Evolutionary conservation across 2,329 filamentous ascomycete species (phyloP), one percentile per base, ranked within the genome.

Genomic region (Lasiodiplodia theobromae): DNA sequence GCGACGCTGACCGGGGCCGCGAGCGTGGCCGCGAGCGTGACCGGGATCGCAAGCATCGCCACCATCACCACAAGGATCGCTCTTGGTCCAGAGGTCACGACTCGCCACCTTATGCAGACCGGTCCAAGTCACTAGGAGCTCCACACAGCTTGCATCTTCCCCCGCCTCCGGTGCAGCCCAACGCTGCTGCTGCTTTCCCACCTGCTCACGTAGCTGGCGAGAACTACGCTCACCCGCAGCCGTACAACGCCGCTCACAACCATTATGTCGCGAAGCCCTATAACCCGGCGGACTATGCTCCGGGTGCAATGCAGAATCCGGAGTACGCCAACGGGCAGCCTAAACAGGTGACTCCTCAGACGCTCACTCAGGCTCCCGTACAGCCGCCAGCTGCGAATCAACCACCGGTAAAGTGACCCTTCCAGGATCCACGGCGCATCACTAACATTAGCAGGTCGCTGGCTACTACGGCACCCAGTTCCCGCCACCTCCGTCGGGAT

Each of bases 161-260:
- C 12, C 72, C 74, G 31, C 65, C 72, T 60, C 76, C 76, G 25
- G 72, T 73, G 60, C 71, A 69, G 21, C 51, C 66, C 4, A 44
- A 44, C 16, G 40, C 18, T 31, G 73, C 73, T 31, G 75, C 65
- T 10, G 53, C 53, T 11, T 78, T 76, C 65, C 73, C 76, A 69
- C 78, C 77, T 49, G 76, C 75, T 51, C 76, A 77, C 49, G 67
- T 71, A 18, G 74, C 75, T 63, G 75, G 77, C 52, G 78, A 79
- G 52, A 49, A 57, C 69, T 75, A 71, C 18, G 57, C 56, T 7
- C 66, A 68, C n/a, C 57, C 58, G 7, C 66, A 68, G 37, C 66
- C 57, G 10, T 58, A 62, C 57, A 68, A 68, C 12, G 44, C 57
- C 0, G 57, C 58, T 47, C 40, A 57, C 38, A 60, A 64, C 23